Evolutionary conservation across 2,329 filamentous ascomycete genomes (phyloP), one percentile per base, ranked within the genome.

Genomic region (Fusarium nematophilum): DNA sequence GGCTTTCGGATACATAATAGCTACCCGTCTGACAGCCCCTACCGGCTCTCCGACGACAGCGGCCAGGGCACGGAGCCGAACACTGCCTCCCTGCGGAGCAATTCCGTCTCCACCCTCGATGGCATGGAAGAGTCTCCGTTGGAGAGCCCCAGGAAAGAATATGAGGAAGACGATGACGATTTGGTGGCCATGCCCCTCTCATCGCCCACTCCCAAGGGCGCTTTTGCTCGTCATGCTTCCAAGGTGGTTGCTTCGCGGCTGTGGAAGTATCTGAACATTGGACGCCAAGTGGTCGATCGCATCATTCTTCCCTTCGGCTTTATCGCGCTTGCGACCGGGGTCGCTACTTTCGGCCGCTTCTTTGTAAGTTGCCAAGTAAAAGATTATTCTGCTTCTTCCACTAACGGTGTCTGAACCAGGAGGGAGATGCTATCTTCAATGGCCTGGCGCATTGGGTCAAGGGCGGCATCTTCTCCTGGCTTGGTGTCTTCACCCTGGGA

Each of bases 371-470:
- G 7, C 17, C n/a, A 11, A 17, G 9, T 14, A 8, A 30, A 6
- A 23, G 3, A 7, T 5, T 26, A 13, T 9, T 14, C 9, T 21
- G 34, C 11, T 13, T 11, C 15, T 29, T 9, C 21, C 13, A 34
- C 59, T 64, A 45, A 62, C 30, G 31, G 14, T 15, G 17, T 4
- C 9, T 29, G 14, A 6, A 23, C 15, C 63, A 93, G 90, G 88
- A 90, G 73, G 89, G 85, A 5, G 74, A 75, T 17, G 81, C 81
- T 3, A 79, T 97, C 53, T 96, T 94, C 79, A 93, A 88, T 65
- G 92, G 94, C 2, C 81, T 97, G 34, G 94, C 94, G 7, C 94
- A 98, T 72, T 97, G 92, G 79, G 88, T 97, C 74, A 98, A 98
- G 74, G 94, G 94, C 38, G 91, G 91, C 4, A 90, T 98, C 49